Evolutionary conservation across 140 eudicot species (phyloP).

Genomic region (Cichorium intybus): DNA sequence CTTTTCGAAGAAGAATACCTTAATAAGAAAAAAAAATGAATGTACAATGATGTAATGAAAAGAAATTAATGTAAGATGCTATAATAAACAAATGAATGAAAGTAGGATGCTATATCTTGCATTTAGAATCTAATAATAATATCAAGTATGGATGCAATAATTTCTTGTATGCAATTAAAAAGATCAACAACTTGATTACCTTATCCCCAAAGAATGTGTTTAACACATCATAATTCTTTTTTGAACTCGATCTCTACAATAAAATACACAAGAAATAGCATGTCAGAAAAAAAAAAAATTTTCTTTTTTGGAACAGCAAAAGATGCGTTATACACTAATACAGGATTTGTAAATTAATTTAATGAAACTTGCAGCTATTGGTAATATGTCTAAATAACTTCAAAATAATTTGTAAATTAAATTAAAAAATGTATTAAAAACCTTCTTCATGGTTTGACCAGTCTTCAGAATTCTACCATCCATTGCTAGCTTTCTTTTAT

Average conservation of each 20-base stretch:
- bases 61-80: background rate
- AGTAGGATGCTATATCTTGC: background rate
- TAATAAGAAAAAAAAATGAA: no score
- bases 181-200: constrained; percentile 18
- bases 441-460: constrained; percentile 18
- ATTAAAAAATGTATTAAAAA: background rate
- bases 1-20: no score
- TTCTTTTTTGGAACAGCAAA: no score
- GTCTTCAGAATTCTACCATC: background rate
- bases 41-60: no score
- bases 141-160: no score
- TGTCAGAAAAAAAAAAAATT: no score
- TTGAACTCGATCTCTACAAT: constrained; percentile 35
- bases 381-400: background rate
- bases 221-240: constrained; percentile 27
- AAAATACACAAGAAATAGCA: background rate
- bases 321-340: no score
- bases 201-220: constrained; percentile 23
- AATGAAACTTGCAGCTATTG: background rate
- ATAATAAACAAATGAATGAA: background rate
- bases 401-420: background rate
- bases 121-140: no score
- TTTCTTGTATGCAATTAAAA: background rate
- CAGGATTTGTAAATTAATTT: no score
- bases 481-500: constrained; percentile 3